These are phyloP conservation scores for Arthrobotrys sphaeroides DNA, from an alignment of 2,329 filamentous ascomycete species.

Conservation along the genomic window DNA sequence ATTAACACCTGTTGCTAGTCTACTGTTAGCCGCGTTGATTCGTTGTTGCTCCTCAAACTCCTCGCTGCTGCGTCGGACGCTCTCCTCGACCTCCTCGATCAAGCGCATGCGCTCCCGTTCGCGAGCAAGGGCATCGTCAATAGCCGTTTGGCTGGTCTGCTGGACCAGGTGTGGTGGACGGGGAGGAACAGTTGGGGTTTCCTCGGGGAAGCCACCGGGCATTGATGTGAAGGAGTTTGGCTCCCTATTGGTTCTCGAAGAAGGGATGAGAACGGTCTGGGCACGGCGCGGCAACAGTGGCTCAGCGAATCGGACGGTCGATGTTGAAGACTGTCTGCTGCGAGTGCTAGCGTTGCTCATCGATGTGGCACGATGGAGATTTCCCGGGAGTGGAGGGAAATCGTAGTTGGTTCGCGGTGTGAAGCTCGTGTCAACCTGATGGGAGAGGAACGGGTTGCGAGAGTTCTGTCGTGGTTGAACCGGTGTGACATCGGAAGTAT, in stretches of 20 bases:
- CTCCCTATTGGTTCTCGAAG: conserved; percentile 19
- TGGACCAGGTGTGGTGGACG: conserved; percentile 4
- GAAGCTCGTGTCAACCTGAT: conserved; percentile 48
- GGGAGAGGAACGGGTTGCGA: conserved; percentile 46
- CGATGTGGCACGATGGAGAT: conserved; percentile 45
- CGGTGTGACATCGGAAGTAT: conserved; percentile 42
- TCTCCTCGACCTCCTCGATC: conserved; percentile 49
- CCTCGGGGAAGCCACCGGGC: conserved; percentile 46
- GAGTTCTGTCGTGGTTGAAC: conserved; percentile 35
- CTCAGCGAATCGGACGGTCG: conserved; percentile 48
- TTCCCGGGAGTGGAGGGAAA: conserved; percentile 48
- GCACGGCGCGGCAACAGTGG: conserved; percentile 40
- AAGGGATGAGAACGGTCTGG: conserved; percentile 37
- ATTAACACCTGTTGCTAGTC: conserved; percentile 32
- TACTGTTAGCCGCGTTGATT: conserved; percentile 17
- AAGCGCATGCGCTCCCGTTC: conserved; percentile 49
- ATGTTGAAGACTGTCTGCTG: conserved; percentile 54
- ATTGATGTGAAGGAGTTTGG: conserved; percentile 24
- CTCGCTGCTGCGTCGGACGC: conserved; percentile 47
- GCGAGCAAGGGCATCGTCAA: conserved; percentile 35
- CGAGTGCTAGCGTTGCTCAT: conserved; percentile 46
- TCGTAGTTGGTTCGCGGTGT: conserved; percentile 38
- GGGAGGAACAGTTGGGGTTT: conserved; percentile 1
- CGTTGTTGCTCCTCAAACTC: conserved; percentile 48
- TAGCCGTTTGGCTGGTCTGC: conserved; percentile 46